A percentile compares a stretch with the other conserved stretches of the same genome.
Conservation (phyloP, 768 basidiomycete genomes). For the Suillus plorans region DNA sequence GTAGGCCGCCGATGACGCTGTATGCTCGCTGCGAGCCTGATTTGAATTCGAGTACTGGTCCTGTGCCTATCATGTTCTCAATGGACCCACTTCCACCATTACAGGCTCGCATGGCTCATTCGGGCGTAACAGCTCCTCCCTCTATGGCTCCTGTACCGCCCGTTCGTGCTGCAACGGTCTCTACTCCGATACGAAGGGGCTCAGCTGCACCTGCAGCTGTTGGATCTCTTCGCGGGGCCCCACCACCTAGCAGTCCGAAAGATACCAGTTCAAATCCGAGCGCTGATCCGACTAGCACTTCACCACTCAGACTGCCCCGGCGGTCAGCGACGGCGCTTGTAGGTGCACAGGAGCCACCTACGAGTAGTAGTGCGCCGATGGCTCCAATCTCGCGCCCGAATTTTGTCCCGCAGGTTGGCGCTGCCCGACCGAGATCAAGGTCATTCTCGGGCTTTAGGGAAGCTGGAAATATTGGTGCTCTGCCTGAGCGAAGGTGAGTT, state of each 20-base stretch:
- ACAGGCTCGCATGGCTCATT: conserved; percentile 1
- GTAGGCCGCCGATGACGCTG: conserved; percentile 43
- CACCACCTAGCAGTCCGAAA: not conserved
- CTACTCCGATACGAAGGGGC: conserved; percentile 28
- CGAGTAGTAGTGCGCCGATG: conserved; percentile 4
- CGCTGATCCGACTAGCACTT: not conserved
- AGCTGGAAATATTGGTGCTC: conserved; percentile 6
- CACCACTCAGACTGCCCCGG: conserved; percentile 19
- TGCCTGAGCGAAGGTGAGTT: conserved; percentile 20
- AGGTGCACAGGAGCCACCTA: not conserved
- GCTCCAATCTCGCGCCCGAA: conserved; percentile 53
- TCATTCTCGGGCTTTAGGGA: conserved; percentile 76
- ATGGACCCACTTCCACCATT: conserved; percentile 46
- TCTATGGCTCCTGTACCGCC: conserved; percentile 14
- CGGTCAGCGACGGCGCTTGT: conserved; percentile 11
- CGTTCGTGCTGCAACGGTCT: conserved; percentile 30
- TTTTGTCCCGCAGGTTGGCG: conserved; percentile 58
- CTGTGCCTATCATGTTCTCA: conserved; percentile 63
- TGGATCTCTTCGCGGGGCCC: not conserved
- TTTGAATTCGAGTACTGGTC: conserved; percentile 46
- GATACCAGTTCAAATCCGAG: not conserved
- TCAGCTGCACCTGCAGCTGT: not conserved
- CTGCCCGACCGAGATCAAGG: conserved; percentile 56
- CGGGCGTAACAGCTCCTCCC: not conserved
- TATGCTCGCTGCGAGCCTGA: conserved; percentile 59